Conservation (phyloP, 78 protist genomes). For the Dictyostelium citrinum region DNA sequence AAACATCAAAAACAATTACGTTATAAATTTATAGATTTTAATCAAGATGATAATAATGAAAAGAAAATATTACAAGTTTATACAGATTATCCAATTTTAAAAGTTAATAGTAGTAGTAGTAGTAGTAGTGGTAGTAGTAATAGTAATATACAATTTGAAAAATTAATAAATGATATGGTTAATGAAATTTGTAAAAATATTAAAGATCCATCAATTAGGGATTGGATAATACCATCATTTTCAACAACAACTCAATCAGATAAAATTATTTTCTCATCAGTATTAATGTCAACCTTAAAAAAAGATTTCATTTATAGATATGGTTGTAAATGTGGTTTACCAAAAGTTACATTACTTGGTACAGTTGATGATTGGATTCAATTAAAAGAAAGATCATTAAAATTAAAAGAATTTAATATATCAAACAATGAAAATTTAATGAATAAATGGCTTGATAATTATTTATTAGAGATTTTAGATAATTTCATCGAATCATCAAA, state of each 20-base stretch:
- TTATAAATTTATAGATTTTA: not conserved
- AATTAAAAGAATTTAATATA: not conserved
- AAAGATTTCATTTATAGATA: slow-evolving; percentile 29
- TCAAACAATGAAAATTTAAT: not conserved
- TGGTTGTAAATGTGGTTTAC: slow-evolving; percentile 52
- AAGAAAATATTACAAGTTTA: not conserved
- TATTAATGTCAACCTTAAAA: slow-evolving; percentile 57
- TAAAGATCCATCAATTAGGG: slow-evolving; percentile 31
- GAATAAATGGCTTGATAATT: slow-evolving; percentile 44
- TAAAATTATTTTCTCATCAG: slow-evolving; percentile 9
- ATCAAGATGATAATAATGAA: not conserved
- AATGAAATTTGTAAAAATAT: slow-evolving; percentile 40
- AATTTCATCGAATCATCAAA: slow-evolving; percentile 4
- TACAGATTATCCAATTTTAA: not conserved
- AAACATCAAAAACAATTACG: slow-evolving; percentile 30
- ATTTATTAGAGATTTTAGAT: slow-evolving; percentile 50
- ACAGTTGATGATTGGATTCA: slow-evolving; percentile 61
- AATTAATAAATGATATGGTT: not conserved
- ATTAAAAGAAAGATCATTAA: not conserved
- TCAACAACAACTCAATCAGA: slow-evolving; percentile 55
- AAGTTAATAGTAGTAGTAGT: not conserved
- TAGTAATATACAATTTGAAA: not conserved
- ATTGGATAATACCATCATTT: slow-evolving; percentile 47
- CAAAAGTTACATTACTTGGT: slow-evolving; percentile 67
- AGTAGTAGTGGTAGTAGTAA: no score